Evolutionary conservation across 2,329 filamentous ascomycete genomes (phyloP).

Genomic region (Colletotrichum viniferum): DNA sequence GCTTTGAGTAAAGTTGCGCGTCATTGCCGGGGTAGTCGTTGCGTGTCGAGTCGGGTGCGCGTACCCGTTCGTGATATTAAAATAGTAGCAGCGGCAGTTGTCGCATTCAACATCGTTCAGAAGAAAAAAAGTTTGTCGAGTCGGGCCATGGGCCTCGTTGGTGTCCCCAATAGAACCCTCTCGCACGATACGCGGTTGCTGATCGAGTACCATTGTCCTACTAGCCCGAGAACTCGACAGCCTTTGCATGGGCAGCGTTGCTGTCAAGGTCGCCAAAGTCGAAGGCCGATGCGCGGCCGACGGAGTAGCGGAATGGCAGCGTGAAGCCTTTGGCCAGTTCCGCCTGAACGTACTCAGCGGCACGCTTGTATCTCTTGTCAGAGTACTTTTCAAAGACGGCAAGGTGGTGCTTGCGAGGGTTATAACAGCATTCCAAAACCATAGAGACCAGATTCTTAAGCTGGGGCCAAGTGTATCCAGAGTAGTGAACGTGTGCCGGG

Average conservation of each 20-base stretch:
- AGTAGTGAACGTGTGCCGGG: slow-evolving; percentile 86
- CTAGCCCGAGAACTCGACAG: slow-evolving; percentile 20
- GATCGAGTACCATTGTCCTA: slow-evolving; percentile 16
- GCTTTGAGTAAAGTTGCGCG: not conserved
- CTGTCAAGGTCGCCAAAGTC: slow-evolving; percentile 14
- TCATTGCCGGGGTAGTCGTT: slow-evolving; percentile 1
- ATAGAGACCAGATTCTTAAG: slow-evolving; percentile 77
- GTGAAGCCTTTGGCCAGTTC: slow-evolving; percentile 69
- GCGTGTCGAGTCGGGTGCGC: not conserved
- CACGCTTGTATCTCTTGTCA: slow-evolving; percentile 85
- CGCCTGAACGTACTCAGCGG: slow-evolving; percentile 78
- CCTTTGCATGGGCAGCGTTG: slow-evolving; percentile 9
- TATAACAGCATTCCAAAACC: slow-evolving; percentile 87
- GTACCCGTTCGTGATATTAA: not conserved
- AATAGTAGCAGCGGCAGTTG: not conserved
- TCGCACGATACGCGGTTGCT: not conserved
- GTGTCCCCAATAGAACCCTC: not conserved
- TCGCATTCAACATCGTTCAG: not conserved
- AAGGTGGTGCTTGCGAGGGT: slow-evolving; percentile 79
- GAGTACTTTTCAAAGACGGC: slow-evolving; percentile 93
- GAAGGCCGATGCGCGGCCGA: slow-evolving; percentile 23
- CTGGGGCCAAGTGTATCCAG: slow-evolving; percentile 88
- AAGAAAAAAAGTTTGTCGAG: not conserved
- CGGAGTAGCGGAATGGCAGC: slow-evolving; percentile 51
- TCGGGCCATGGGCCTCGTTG: not conserved